Evolutionary conservation across 352 stramenopile genomes (phyloP).

Genomic region (Phytopythium litorale): DNA sequence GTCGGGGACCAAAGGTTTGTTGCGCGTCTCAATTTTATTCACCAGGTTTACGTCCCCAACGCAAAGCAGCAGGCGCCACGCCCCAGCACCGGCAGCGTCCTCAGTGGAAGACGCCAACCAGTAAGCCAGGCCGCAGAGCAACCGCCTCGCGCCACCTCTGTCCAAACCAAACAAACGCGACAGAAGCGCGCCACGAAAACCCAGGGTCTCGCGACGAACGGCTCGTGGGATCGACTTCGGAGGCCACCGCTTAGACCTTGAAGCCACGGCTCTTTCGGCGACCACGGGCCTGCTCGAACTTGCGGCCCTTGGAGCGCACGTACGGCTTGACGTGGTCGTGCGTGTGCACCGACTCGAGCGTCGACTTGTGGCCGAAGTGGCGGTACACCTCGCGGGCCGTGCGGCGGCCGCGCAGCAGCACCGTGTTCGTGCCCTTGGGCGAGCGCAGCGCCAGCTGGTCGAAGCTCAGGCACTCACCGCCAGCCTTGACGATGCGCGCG

Average conservation of each 20-base stretch:
- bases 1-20: constrained; percentile 34
- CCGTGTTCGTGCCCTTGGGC: constrained; percentile 97
- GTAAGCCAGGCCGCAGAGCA: background rate
- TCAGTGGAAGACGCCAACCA: background rate
- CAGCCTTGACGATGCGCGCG: constrained; percentile 96
- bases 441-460: constrained; percentile 98
- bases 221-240: constrained; percentile 7
- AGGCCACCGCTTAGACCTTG: constrained; percentile 95
- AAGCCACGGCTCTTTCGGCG: constrained; percentile 98
- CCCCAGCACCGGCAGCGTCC: background rate
- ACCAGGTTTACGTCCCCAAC: constrained; percentile 27
- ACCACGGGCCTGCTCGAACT: constrained; percentile 99
- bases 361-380: constrained; percentile 98
- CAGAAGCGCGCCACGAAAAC: constrained; percentile 11
- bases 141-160: constrained; percentile 2
- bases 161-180: constrained; percentile 11
- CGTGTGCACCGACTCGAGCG: constrained; percentile 97
- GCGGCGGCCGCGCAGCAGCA: constrained; percentile 97
- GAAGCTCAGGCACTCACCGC: constrained; percentile 99
- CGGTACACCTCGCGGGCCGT: constrained; percentile 96
- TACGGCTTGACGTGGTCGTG: constrained; percentile 99
- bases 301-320: constrained; percentile 98
- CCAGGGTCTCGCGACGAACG: constrained; percentile 1
- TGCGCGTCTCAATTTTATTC: constrained; percentile 87
- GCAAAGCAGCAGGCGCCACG: background rate